Evolutionary conservation across 2,329 filamentous ascomycete genomes (phyloP), one percentile per base, ranked within the genome.

Genomic region (Rhynchosporium graminicola): DNA sequence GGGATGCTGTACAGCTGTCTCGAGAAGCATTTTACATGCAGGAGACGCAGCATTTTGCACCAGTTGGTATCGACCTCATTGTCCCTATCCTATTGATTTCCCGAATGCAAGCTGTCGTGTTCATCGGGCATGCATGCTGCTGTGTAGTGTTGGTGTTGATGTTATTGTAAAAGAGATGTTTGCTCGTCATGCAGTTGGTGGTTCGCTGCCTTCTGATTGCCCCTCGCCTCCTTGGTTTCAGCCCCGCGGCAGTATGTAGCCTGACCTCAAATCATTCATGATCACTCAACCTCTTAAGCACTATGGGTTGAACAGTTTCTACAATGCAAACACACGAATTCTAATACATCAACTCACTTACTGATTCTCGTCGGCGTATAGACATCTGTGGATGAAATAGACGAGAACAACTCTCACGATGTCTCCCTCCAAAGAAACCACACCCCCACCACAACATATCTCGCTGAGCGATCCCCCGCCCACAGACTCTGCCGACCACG

Each of bases 401-500:
- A 9, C 43, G 40, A 26, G 26, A 26, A 20, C 42, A 26, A 13
- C 7, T n/a, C 3, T 46, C 57, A 61, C 48, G 4, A 70, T 68
- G 67, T 57, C 70, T 33, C 65, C 68, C 8, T 28, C 36, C 20
- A 66, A 69, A 43, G 65, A 65, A 50, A 61, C 55, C 29, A 69
- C 62, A 10, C 29, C 46, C 26, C 64, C 67, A 20, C 63, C 69
- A 15, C 56, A 63, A 5, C 69, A 69, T 31, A 71, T 72, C 60
- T 68, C 68, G 36, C 70, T 71, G 54, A 67, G 68, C 46, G 51
- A 52, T 31, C 56, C 51, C 8, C 33, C 36, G 10, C 4, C 51
- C 6, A 64, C 66, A 3, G 69, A 72, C 45, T 65, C 56, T 15
- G 68, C 68, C 26, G 69, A 67, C 28, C 68, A 70, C 38, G 70